phyloP scores from a whole-genome alignment of 1,284 basidiomycete genomes.

The Ustilago lituana region DNA sequence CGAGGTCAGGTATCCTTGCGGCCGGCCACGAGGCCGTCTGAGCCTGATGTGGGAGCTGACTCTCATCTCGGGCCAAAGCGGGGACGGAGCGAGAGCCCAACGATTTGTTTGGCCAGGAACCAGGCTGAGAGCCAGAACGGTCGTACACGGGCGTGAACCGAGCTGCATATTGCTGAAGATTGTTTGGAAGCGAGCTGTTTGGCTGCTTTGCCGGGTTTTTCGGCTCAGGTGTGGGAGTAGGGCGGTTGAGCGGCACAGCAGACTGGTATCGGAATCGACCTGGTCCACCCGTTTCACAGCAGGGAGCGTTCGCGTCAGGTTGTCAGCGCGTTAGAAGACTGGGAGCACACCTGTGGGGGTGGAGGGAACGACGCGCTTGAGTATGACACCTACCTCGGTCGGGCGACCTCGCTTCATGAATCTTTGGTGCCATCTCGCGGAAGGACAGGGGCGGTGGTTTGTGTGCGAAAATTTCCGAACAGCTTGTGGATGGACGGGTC shows the following conservation, averaged over 20 bases:
- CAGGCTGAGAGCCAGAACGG: not conserved
- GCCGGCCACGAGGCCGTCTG: not conserved
- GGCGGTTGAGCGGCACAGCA: constrained; percentile 1
- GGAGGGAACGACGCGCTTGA: too few species aligned
- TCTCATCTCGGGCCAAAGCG: constrained; percentile 1
- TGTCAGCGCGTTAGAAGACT: too few species aligned
- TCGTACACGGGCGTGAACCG: not conserved
- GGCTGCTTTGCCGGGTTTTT: not conserved
- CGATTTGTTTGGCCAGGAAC: not conserved
- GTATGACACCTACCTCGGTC: constrained; percentile 10
- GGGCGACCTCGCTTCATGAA: not conserved
- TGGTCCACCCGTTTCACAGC: too few species aligned
- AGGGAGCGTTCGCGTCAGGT: too few species aligned
- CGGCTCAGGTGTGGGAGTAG: not conserved
- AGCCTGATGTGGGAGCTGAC: not conserved
- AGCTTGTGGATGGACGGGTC: constrained; percentile 16
- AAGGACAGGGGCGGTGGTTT: constrained; percentile 17
- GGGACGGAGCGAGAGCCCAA: not conserved
- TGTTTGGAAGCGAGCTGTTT: not conserved
- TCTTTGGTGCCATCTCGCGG: constrained; percentile 7
- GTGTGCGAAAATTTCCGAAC: constrained; percentile 31
- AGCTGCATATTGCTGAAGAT: not conserved
- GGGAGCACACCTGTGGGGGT: too few species aligned
- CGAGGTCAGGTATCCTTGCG: not conserved
- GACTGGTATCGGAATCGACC: not conserved